phyloP scores from a whole-genome alignment of 805 yeast species.

The Saccharomycopsis selenospora region DNA sequence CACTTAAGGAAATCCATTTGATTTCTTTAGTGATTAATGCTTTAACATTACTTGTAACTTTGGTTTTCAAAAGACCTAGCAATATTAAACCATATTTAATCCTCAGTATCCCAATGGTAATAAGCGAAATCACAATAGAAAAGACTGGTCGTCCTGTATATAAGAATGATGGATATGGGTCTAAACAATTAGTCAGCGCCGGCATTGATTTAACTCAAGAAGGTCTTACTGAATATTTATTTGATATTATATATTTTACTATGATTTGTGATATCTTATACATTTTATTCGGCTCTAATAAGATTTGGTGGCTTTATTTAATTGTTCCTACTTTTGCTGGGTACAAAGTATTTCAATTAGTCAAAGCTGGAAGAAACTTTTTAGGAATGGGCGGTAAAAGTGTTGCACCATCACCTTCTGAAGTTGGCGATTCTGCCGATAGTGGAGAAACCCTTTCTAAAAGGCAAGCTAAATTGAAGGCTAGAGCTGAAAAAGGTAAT shows the following conservation, averaged over 20 bases:
- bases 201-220: constrained; percentile 56
- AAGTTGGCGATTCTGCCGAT: neutral
- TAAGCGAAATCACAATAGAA: constrained; percentile 48
- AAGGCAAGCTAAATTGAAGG: constrained; percentile 16
- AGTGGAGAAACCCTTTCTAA: constrained; percentile 1
- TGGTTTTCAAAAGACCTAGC: constrained; percentile 38
- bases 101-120: constrained; percentile 35
- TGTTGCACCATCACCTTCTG: neutral
- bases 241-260: constrained; percentile 62
- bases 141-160: constrained; percentile 53
- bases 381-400: constrained; percentile 10
- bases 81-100: constrained; percentile 38
- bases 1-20: constrained; percentile 29
- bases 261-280: constrained; percentile 49
- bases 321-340: constrained; percentile 23
- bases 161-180: constrained; percentile 25
- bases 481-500: constrained; percentile 10
- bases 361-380: constrained; percentile 11
- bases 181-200: constrained; percentile 40
- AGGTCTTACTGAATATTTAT: constrained; percentile 68
- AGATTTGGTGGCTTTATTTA: constrained; percentile 51
- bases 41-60: constrained; percentile 33
- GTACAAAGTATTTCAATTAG: constrained; percentile 11
- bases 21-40: constrained; percentile 34
- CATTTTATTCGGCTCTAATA: constrained; percentile 46